A percentile compares a stretch with the other conserved stretches of the same genome.
These are phyloP conservation scores for Chloranthus sessilifolius DNA, from an alignment of 164 flowering plant species.

Conservation along the genomic window DNA sequence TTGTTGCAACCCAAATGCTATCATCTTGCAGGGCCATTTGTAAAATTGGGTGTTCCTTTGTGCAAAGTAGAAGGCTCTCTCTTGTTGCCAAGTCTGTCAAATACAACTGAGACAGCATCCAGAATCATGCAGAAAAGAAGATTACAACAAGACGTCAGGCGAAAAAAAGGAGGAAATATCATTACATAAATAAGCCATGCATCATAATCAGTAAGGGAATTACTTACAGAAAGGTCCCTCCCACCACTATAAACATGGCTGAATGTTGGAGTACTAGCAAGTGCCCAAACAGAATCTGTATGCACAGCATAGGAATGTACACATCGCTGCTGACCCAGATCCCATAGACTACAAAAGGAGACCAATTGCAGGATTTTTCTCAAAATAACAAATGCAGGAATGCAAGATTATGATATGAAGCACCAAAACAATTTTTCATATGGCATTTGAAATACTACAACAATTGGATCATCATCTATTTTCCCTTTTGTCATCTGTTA, in stretches of 20 bases:
- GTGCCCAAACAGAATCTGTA: conserved; percentile 99
- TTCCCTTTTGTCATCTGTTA: no score
- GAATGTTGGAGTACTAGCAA: conserved; percentile 88
- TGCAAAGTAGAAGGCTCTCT: conserved; percentile 89
- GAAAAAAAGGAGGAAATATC: not conserved
- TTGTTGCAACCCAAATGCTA: conserved; percentile 85
- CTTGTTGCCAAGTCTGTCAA: conserved; percentile 93
- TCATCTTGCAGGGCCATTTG: conserved; percentile 85
- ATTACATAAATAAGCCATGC: not conserved
- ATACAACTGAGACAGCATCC: conserved; percentile 56
- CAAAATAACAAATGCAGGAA: not conserved
- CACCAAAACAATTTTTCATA: not conserved
- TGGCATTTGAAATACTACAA: not conserved
- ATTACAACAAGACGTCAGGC: conserved; percentile 3
- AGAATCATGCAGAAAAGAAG: conserved; percentile 1
- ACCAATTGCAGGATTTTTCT: not conserved
- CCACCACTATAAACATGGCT: conserved; percentile 99
- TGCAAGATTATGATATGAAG: conserved; percentile 4
- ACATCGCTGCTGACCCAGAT: conserved; percentile 98
- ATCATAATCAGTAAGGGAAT: not conserved
- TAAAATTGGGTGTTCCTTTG: conserved; percentile 75
- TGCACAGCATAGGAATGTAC: conserved; percentile 98
- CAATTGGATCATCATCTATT: no score
- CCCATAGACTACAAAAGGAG: conserved; percentile 66
- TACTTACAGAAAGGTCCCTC: conserved; percentile 84